Conservation (phyloP, 1,284 basidiomycete species). For the Neotropicomus parvogracilis region DNA sequence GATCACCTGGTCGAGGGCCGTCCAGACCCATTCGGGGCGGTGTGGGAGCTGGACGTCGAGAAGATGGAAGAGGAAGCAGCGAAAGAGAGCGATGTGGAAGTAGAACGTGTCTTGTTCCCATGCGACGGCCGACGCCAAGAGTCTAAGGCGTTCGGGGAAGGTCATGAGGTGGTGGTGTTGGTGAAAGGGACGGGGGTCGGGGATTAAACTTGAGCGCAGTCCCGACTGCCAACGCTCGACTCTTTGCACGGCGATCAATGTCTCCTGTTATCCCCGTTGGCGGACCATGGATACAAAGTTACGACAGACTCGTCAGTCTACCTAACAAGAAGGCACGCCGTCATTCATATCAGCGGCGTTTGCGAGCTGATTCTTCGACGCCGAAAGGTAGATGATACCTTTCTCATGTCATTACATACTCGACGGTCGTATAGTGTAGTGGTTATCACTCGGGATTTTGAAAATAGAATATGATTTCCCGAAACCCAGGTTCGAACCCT, state of each 20-base stretch:
- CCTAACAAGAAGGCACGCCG: too few relatives aligned
- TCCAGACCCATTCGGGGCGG: background rate
- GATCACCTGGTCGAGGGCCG: background rate
- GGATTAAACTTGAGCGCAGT: conserved; percentile 1
- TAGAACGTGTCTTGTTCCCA: conserved; percentile 13
- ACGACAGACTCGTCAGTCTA: too few relatives aligned
- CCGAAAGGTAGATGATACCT: background rate
- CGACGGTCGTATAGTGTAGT: conserved; percentile 36
- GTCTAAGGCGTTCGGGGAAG: background rate
- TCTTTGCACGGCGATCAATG: too few relatives aligned
- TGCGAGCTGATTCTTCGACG: background rate
- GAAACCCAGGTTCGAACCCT: conserved; percentile 39
- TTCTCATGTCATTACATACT: accelerated
- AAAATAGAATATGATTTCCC: conserved; percentile 23
- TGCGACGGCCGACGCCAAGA: background rate
- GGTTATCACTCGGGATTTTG: conserved; percentile 39
- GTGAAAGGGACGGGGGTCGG: conserved; percentile 7
- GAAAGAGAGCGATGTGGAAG: conserved; percentile 17
- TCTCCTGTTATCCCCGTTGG: too few relatives aligned
- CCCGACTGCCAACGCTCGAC: too few relatives aligned
- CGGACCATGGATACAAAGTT: too few relatives aligned
- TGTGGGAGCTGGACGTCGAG: conserved; percentile 4
- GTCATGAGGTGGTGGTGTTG: background rate
- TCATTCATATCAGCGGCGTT: background rate
- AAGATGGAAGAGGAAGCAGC: conserved; percentile 10